These are phyloP conservation scores for Phytophthora chlamydospora DNA, from an alignment of 352 stramenopile genomes.

Conservation along the genomic window DNA sequence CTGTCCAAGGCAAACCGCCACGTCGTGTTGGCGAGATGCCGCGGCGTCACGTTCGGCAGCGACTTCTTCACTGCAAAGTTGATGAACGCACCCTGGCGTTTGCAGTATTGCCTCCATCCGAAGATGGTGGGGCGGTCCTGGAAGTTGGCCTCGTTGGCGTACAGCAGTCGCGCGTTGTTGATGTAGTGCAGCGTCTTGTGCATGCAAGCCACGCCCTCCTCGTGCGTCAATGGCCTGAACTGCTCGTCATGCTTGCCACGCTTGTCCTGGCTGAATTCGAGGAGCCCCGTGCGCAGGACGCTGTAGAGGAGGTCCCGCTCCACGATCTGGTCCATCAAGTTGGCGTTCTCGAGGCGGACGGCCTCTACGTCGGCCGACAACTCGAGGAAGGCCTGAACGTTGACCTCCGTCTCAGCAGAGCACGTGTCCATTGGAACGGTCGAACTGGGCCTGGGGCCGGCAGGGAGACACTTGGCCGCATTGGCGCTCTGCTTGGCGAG, in stretches of 20 bases:
- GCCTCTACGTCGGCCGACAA: not conserved
- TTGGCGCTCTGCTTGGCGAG: conserved; percentile 2
- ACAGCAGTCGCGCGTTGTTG: conserved; percentile 19
- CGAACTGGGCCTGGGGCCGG: too few species aligned
- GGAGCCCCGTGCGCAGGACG: conserved; percentile 40
- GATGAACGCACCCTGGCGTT: conserved; percentile 29
- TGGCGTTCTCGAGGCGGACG: not conserved
- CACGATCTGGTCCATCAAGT: not conserved
- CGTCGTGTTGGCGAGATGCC: not conserved
- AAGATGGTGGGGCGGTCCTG: conserved; percentile 29
- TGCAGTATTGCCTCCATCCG: conserved; percentile 44
- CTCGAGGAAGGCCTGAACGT: not conserved
- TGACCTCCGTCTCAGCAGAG: too few species aligned
- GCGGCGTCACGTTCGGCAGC: conserved; percentile 12
- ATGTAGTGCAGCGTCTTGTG: conserved; percentile 21
- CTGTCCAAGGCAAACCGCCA: not conserved
- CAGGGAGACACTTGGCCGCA: too few species aligned
- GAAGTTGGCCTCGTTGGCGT: conserved; percentile 19
- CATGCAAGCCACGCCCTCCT: conserved; percentile 22
- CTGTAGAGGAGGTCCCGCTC: conserved; percentile 27
- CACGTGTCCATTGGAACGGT: too few species aligned
- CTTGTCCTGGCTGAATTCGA: conserved; percentile 20
- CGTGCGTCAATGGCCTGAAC: conserved; percentile 29
- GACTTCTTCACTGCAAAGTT: conserved; percentile 45
- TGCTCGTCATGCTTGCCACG: not conserved